Percentiles rank a stretch among this genome's conserved stretches.
phyloP scores from a whole-genome alignment of 768 basidiomycete species.

The Suillus brevipes region DNA sequence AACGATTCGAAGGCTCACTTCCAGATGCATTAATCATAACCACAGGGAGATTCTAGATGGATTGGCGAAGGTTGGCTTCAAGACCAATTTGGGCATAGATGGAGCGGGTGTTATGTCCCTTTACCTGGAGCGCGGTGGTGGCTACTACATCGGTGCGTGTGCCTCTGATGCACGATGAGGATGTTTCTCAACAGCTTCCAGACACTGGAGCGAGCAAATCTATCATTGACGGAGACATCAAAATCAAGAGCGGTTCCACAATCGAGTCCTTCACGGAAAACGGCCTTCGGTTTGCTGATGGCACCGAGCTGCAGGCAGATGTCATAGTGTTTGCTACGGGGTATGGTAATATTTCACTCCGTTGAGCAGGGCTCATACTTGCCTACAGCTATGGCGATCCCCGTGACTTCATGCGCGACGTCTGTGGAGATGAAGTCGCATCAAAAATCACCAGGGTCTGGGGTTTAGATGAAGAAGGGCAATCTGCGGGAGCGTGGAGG shows the following conservation, averaged over 20 bases:
- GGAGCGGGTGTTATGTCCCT: constrained; percentile 34
- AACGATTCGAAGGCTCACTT: background rate
- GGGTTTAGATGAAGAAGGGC: constrained; percentile 66
- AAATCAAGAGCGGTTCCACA: constrained; percentile 45
- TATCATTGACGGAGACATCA: constrained; percentile 49
- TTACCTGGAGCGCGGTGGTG: constrained; percentile 32
- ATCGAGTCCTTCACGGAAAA: constrained; percentile 33
- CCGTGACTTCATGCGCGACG: constrained; percentile 37
- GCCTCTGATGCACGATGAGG: background rate
- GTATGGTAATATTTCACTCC: constrained; percentile 11
- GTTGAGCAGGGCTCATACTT: background rate
- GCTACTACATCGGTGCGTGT: constrained; percentile 41
- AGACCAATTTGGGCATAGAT: constrained; percentile 36
- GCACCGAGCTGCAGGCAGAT: constrained; percentile 33
- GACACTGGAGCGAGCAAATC: constrained; percentile 44
- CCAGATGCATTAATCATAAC: background rate
- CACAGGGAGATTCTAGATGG: constrained; percentile 38
- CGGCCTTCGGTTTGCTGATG: constrained; percentile 32
- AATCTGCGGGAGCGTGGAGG: constrained; percentile 44
- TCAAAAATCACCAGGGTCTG: constrained; percentile 52
- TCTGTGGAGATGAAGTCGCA: constrained; percentile 49
- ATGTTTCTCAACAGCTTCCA: constrained; percentile 11
- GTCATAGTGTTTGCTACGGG: constrained; percentile 34
- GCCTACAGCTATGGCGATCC: constrained; percentile 48
- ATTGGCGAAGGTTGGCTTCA: constrained; percentile 40